These are phyloP conservation scores for Cryptosporidium meleagridis DNA, from an alignment of 169 alveolate species.

Conservation along the genomic window DNA sequence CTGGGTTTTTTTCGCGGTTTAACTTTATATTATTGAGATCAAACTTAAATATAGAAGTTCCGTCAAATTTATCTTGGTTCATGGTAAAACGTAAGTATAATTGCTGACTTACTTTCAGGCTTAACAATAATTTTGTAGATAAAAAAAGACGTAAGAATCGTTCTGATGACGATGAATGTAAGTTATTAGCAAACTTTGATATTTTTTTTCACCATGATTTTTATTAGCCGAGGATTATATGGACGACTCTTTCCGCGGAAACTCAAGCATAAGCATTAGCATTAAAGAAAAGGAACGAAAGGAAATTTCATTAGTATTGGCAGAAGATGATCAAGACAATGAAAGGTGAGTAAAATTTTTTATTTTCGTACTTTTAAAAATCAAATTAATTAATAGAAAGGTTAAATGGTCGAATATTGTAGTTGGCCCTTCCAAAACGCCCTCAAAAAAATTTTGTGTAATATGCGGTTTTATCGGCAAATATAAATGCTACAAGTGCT, in stretches of 20 bases:
- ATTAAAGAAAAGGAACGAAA: conserved; percentile 22
- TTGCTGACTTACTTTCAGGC: background rate
- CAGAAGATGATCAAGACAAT: conserved; percentile 66
- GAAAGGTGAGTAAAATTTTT: conserved; percentile 27
- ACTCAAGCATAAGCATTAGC: background rate
- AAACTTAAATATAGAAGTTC: background rate
- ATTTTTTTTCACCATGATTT: background rate
- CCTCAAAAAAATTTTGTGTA: conserved; percentile 60
- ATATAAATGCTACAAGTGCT: conserved; percentile 65
- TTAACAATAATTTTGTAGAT: background rate
- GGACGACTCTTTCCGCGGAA: conserved; percentile 27
- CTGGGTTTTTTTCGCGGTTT: background rate
- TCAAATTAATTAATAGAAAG: conserved; percentile 5
- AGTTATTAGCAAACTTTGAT: background rate
- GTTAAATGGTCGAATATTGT: conserved; percentile 50
- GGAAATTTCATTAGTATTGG: conserved; percentile 46
- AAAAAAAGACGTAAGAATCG: conserved; percentile 46
- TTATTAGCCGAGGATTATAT: conserved; percentile 49
- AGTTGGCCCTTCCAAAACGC: conserved; percentile 60
- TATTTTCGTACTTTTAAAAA: background rate
- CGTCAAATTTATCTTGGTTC: background rate
- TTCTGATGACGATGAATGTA: conserved; percentile 72
- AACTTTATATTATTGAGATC: background rate
- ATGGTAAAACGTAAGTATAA: conserved; percentile 12
- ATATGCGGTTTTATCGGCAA: conserved; percentile 65